phyloP scores from a whole-genome alignment of 345 rosid genomes.

The Dipteronia sinensis region DNA sequence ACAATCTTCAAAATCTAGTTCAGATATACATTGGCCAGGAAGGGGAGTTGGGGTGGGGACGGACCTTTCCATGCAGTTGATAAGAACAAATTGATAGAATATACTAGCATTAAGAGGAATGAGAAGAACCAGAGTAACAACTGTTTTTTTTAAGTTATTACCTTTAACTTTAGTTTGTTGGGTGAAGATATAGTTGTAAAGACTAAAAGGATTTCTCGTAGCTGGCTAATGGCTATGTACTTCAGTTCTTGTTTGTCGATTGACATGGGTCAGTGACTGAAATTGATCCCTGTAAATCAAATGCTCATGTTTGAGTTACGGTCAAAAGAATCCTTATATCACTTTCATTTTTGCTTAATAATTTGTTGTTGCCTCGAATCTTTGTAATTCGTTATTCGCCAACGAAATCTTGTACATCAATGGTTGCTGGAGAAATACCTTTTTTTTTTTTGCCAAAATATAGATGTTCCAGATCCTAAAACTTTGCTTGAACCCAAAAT shows the following conservation, averaged over 20 bases:
- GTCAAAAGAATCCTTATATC: background rate
- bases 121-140: conserved; percentile 7
- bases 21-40: background rate
- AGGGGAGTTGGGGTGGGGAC: background rate
- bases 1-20: background rate
- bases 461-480: background rate
- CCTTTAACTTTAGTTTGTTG: background rate
- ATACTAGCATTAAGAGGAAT: conserved; percentile 5
- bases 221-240: background rate
- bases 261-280: conserved; percentile 4
- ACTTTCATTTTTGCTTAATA: background rate
- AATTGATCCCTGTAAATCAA: conserved; percentile 2
- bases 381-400: background rate
- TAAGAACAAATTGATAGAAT: conserved; percentile 1
- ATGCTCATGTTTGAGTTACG: background rate
- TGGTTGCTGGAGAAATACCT: background rate
- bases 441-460: background rate
- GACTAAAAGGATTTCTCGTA: background rate
- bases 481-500: background rate
- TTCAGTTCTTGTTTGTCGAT: conserved; percentile 8
- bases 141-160: background rate
- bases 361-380: background rate
- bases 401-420: background rate
- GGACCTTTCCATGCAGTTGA: conserved; percentile 1
- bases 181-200: conserved; percentile 16